Percentiles rank a stretch among this genome's conserved stretches.
phyloP scores from a whole-genome alignment of 225 moss, liverwort and hornwort genomes.

The Physcomitrium patens region DNA sequence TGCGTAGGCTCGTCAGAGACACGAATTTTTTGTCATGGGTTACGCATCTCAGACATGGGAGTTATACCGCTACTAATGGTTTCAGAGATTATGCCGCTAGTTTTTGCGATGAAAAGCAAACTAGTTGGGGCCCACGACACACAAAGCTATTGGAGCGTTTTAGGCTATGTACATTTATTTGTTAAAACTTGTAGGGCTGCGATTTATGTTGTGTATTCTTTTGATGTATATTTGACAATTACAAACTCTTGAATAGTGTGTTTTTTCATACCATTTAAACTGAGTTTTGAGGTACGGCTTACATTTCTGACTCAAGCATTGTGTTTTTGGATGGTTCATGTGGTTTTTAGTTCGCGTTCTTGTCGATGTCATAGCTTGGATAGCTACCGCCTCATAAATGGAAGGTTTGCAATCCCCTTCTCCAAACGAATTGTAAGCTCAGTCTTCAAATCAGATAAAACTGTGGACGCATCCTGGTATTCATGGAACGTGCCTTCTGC shows the following conservation, averaged over 20 bases:
- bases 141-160: neutral
- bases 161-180: neutral
- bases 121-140: neutral
- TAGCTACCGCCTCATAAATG: no score
- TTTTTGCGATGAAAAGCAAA: conserved; percentile 4
- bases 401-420: no score
- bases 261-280: neutral
- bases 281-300: no score
- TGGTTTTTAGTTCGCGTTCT: no score
- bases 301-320: no score
- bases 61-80: neutral
- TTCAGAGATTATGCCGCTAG: neutral
- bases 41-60: neutral
- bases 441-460: no score
- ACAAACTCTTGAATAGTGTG: neutral
- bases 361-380: no score
- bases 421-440: no score
- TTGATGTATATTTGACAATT: neutral
- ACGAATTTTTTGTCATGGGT: conserved; percentile 6
- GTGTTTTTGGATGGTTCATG: no score
- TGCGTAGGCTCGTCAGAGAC: neutral
- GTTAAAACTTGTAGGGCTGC: neutral
- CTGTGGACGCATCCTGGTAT: no score
- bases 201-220: neutral
- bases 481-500: no score